Evolutionary conservation across 306 rosid genomes (phyloP).

Genomic region (Begonia fuchsioides): DNA sequence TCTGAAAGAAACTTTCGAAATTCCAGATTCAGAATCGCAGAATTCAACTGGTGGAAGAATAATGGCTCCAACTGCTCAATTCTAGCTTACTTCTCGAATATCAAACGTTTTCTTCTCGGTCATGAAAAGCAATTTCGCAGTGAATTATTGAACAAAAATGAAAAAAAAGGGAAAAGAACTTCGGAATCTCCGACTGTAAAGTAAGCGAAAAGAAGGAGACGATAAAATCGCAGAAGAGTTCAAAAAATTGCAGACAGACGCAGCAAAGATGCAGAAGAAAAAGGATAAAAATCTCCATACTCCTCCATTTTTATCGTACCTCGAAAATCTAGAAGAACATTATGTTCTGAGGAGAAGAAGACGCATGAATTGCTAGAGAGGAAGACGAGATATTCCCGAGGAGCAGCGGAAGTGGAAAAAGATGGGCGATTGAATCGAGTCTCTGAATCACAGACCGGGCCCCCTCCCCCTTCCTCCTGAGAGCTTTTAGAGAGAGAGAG

Average conservation of each 20-base stretch:
- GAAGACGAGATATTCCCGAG: constrained; percentile 33
- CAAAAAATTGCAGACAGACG: neutral
- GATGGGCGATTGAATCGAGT: constrained; percentile 68
- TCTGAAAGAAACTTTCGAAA: constrained; percentile 1
- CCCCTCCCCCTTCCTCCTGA: constrained; percentile 21
- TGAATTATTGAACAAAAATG: constrained; percentile 12
- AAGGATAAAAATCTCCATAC: too few relatives aligned
- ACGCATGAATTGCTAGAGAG: constrained; percentile 27
- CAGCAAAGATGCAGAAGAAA: too few relatives aligned
- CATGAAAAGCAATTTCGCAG: constrained; percentile 19
- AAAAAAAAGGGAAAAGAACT: constrained; percentile 2
- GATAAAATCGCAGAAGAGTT: neutral
- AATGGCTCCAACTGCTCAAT: too few relatives aligned
- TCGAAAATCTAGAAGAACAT: constrained; percentile 83
- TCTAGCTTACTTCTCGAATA: constrained; percentile 3
- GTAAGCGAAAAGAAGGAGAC: constrained; percentile 7
- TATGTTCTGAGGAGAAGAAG: constrained; percentile 30
- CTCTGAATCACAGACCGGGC: constrained; percentile 28
- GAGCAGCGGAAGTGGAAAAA: constrained; percentile 29
- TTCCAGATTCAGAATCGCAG: too few relatives aligned
- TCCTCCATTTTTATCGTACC: constrained; percentile 28
- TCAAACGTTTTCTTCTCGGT: neutral
- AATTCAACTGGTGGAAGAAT: too few relatives aligned
- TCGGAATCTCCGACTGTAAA: neutral
- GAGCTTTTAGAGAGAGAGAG: constrained; percentile 7